Conservation (phyloP, 306 rosid genomes). For the Quercus agrifolia region DNA sequence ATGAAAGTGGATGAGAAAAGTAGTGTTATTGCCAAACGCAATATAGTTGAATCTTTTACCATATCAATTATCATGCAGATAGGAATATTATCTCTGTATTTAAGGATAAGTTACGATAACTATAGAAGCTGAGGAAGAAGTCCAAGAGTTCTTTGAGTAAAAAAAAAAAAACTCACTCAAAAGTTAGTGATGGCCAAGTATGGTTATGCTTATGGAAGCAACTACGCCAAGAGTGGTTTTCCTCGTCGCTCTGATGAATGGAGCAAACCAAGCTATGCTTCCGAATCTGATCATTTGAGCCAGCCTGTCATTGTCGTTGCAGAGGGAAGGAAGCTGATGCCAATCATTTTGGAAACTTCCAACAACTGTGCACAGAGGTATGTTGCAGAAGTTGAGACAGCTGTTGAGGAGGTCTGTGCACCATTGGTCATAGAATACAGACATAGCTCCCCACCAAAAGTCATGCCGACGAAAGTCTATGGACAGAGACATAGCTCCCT, state of each 20-base stretch:
- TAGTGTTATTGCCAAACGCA: too few relatives aligned
- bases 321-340: slow-evolving; percentile 8
- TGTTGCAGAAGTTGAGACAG: slow-evolving; percentile 19
- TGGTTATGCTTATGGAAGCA: slow-evolving; percentile 14
- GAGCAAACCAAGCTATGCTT: slow-evolving; percentile 16
- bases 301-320: slow-evolving; percentile 15
- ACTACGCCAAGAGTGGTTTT: slow-evolving; percentile 11
- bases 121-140: neutral
- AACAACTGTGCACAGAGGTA: neutral
- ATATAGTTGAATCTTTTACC: neutral
- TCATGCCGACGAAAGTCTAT: neutral
- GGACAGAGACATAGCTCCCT: slow-evolving; percentile 23
- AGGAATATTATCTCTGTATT: neutral
- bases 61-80: too few relatives aligned
- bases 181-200: slow-evolving; percentile 35
- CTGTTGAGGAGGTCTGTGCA: slow-evolving; percentile 12
- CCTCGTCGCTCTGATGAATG: slow-evolving; percentile 5
- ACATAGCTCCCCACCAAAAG: neutral
- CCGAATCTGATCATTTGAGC: neutral
- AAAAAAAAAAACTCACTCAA: neutral
- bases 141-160: neutral
- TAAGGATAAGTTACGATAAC: neutral
- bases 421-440: slow-evolving; percentile 2
- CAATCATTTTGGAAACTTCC: neutral
- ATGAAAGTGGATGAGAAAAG: neutral